Evolutionary conservation across 116 monocot species (phyloP).

Genomic region (Papilionanthe hybrid): DNA sequence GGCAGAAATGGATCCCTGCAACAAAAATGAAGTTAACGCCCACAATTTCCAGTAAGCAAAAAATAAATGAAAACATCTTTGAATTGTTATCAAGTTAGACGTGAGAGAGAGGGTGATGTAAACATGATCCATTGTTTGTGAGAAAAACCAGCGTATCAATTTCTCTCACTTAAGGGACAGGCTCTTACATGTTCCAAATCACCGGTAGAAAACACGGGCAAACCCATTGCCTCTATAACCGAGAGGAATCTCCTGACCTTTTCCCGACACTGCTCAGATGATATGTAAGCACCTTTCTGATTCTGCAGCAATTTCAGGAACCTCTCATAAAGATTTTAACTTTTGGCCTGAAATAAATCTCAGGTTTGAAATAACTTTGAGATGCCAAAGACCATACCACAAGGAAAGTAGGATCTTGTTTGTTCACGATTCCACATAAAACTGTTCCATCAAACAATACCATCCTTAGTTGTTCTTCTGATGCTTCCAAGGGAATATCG

Average conservation of each 20-base stretch:
- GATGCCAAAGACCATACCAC: background rate
- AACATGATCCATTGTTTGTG: no score
- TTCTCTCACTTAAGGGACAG: background rate
- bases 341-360: background rate
- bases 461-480: constrained; percentile 47
- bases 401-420: constrained; percentile 23
- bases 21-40: background rate
- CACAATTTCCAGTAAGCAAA: no score
- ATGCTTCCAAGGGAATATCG: constrained; percentile 34
- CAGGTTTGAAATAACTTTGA: background rate
- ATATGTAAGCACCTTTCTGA: constrained; percentile 21
- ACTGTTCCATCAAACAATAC: constrained; percentile 42
- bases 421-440: constrained; percentile 37
- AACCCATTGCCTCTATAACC: constrained; percentile 37
- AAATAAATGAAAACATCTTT: background rate
- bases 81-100: no score
- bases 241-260: constrained; percentile 44
- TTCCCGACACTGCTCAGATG: constrained; percentile 23
- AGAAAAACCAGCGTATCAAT: background rate
- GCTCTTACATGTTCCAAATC: constrained; percentile 52
- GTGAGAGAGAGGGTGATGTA: no score
- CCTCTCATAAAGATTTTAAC: background rate
- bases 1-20: constrained; percentile 62
- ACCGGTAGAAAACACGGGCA: constrained; percentile 40
- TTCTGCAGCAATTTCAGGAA: constrained; percentile 23